Conservation (phyloP, 305 asterid genomes). For the Solanum hybrid region DNA sequence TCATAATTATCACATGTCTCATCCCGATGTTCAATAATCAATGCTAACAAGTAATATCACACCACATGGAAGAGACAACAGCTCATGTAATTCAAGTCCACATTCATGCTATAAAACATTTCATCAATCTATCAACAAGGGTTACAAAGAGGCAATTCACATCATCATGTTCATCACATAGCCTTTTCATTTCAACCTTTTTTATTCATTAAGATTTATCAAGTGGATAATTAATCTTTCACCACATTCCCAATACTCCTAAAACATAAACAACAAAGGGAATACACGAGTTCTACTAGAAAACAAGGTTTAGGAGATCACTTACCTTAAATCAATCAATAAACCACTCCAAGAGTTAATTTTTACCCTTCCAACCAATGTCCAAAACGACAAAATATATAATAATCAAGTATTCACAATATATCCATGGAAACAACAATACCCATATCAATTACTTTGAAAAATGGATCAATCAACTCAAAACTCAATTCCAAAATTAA, state of each 20-base stretch:
- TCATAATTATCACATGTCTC: no score
- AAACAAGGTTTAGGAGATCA: not conserved
- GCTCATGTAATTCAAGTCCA: not conserved
- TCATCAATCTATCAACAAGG: not conserved
- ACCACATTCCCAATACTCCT: not conserved
- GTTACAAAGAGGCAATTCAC: not conserved
- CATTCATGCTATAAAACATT: not conserved
- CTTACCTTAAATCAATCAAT: not conserved
- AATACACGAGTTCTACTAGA: no score
- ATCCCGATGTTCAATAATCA: not conserved
- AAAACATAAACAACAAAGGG: not conserved
- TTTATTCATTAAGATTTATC: not conserved
- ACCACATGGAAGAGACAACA: not conserved
- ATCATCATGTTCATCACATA: not conserved
- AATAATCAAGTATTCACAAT: no score
- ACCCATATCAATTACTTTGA: not conserved
- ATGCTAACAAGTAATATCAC: not conserved
- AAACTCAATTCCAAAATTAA: not conserved
- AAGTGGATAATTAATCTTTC: not conserved
- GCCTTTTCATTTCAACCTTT: not conserved
- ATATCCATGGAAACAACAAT: not conserved
- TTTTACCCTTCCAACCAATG: not conserved
- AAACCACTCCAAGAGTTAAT: no score
- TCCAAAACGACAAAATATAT: not conserved
- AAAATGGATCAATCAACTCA: not conserved